A percentile compares a stretch with the other conserved stretches of the same genome.
phyloP scores from a whole-genome alignment of 225 moss, liverwort and hornwort genomes.

The Pseudoscleropodium purum region DNA sequence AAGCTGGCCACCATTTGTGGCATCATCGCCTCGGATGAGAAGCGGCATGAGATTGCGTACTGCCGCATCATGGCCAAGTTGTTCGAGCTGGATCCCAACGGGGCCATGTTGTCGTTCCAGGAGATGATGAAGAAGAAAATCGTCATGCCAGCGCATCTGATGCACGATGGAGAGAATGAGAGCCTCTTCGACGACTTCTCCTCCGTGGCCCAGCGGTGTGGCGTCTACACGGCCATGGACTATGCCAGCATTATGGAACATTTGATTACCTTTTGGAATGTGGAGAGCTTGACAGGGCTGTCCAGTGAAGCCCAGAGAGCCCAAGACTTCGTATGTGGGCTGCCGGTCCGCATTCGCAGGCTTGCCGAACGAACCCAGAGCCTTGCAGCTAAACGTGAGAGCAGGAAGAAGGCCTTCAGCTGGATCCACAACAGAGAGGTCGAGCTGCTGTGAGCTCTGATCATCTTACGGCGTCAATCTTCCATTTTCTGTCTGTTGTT shows the following conservation, averaged over 20 bases:
- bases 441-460: slow-evolving; percentile 21
- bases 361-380: slow-evolving; percentile 32
- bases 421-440: slow-evolving; percentile 82
- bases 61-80: slow-evolving; percentile 62
- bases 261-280: slow-evolving; percentile 61
- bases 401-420: slow-evolving; percentile 39
- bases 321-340: slow-evolving; percentile 61
- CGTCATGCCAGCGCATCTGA: slow-evolving; percentile 86
- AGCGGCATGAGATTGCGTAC: slow-evolving; percentile 85
- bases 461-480: background rate
- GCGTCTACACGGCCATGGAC: slow-evolving; percentile 75
- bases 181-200: slow-evolving; percentile 57
- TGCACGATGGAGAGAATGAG: slow-evolving; percentile 66
- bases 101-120: slow-evolving; percentile 59
- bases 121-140: slow-evolving; percentile 98
- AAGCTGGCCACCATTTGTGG: slow-evolving; percentile 74
- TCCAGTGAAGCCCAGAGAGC: slow-evolving; percentile 66
- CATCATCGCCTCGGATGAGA: slow-evolving; percentile 89
- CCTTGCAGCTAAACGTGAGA: slow-evolving; percentile 17
- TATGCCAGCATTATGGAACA: slow-evolving; percentile 79
- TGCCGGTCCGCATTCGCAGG: slow-evolving; percentile 50
- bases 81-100: slow-evolving; percentile 67
- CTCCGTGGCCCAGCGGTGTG: slow-evolving; percentile 53
- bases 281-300: slow-evolving; percentile 53
- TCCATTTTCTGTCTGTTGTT: background rate